These are phyloP conservation scores for Pythium myriotylum DNA, from an alignment of 352 stramenopile species.

Conservation along the genomic window DNA sequence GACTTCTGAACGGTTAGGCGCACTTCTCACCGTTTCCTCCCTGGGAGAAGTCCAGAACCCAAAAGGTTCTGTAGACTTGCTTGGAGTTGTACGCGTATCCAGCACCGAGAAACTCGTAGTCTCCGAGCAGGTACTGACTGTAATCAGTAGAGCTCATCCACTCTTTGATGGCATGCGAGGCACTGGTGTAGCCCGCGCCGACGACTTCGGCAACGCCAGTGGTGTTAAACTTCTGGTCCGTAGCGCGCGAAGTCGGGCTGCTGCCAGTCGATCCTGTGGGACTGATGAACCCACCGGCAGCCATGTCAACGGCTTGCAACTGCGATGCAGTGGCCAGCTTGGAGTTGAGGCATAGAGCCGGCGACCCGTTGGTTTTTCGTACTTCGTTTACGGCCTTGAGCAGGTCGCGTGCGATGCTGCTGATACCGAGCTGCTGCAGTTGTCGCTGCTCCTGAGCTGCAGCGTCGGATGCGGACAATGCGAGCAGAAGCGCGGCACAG, in stretches of 20 bases:
- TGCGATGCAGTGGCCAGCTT: slow-evolving; percentile 36
- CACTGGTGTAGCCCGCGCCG: slow-evolving; percentile 29
- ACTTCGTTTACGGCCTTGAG: slow-evolving; percentile 23
- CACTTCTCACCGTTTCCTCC: slow-evolving; percentile 13
- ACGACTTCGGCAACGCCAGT: slow-evolving; percentile 37
- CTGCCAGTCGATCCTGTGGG: slow-evolving; percentile 22
- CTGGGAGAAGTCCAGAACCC: slow-evolving; percentile 33
- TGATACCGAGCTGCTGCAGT: slow-evolving; percentile 2
- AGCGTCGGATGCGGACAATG: slow-evolving; percentile 1
- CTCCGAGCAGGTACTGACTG: slow-evolving; percentile 24
- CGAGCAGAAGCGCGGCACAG: slow-evolving; percentile 10
- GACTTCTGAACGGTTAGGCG: not conserved
- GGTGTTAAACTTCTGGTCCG: slow-evolving; percentile 29
- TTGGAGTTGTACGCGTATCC: slow-evolving; percentile 30
- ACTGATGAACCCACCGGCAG: slow-evolving; percentile 23
- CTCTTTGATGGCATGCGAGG: slow-evolving; percentile 21
- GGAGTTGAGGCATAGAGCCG: slow-evolving; percentile 23
- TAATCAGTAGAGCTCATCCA: slow-evolving; percentile 29
- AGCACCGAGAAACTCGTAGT: slow-evolving; percentile 37
- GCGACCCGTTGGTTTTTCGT: slow-evolving; percentile 1
- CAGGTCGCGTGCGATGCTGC: slow-evolving; percentile 9
- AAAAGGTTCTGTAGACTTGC: slow-evolving; percentile 34
- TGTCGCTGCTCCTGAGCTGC: not conserved
- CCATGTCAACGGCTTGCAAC: slow-evolving; percentile 28
- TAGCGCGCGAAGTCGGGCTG: slow-evolving; percentile 28